These are phyloP conservation scores for Phytophthora meadii DNA, from an alignment of 352 stramenopile genomes.

Conservation along the genomic window DNA sequence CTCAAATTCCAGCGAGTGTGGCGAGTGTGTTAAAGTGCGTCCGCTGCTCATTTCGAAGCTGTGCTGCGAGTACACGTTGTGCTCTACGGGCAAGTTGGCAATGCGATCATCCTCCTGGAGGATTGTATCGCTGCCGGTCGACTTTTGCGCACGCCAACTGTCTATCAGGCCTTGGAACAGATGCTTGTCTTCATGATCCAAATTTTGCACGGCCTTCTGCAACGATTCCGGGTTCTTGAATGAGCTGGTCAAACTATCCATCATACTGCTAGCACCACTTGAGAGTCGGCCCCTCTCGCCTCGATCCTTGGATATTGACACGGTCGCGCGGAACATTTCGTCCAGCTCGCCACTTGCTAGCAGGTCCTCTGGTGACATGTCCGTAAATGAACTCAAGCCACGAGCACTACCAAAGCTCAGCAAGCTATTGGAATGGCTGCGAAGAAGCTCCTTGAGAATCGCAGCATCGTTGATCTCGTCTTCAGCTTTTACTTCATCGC, in stretches of 20 bases:
- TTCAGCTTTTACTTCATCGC: constrained; percentile 62
- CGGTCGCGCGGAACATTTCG: constrained; percentile 73
- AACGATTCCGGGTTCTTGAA: constrained; percentile 67
- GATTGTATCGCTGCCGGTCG: constrained; percentile 12
- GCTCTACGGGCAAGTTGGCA: constrained; percentile 52
- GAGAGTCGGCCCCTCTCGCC: constrained; percentile 21
- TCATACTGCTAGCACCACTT: constrained; percentile 33
- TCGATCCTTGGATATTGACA: constrained; percentile 70
- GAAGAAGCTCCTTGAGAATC: constrained; percentile 77
- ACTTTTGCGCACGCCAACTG: constrained; percentile 44
- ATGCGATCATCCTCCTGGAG: constrained; percentile 35
- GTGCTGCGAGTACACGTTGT: constrained; percentile 39
- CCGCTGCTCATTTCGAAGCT: constrained; percentile 42
- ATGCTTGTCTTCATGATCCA: constrained; percentile 72
- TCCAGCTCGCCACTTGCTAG: constrained; percentile 82
- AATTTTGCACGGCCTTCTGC: constrained; percentile 57
- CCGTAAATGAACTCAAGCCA: constrained; percentile 62
- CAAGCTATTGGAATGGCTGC: constrained; percentile 68
- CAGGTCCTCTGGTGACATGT: constrained; percentile 81
- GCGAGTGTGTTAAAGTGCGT: constrained; percentile 51
- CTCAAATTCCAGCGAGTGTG: constrained; percentile 48
- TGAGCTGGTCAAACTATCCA: constrained; percentile 60
- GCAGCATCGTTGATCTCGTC: constrained; percentile 67
- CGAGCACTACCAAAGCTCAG: constrained; percentile 69
- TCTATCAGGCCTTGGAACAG: constrained; percentile 77